Base-by-base conservation (phyloP, 345 rosid species). In the Noccaea bulbosa region DNA sequence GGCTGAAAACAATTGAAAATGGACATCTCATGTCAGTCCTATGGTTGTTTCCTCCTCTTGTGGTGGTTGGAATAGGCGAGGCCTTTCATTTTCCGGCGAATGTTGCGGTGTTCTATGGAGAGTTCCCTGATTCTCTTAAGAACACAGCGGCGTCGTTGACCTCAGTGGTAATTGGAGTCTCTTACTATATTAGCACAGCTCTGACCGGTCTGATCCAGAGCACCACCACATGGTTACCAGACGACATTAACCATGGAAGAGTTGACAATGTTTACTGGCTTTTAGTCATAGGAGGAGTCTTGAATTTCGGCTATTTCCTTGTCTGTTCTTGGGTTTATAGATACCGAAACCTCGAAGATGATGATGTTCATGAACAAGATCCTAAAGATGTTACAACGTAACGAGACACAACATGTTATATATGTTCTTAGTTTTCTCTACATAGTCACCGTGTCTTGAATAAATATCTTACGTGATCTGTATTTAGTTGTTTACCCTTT, bases 41-140 rank as follows among this genome's bases (percentile, higher is more conserved):
- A 8, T 84, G 89, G 88, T 34, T 88, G 38, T 65, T 86, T 55
- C 82, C 86, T 35, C 80, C 78, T 33, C 56, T 83, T 0, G 68
- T 78, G 2, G 6, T 86, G 56, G 76, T 68, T 6, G 89, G 88
- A 3, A 66, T 86, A 4, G 83, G 83, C 2, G 87, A 83, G 56
- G 83, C 90, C 11, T 82, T 85, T 53, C 84, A 81, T 3, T 74
- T 67, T 30, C 88, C 87, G 0, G 88, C 81, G 11, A 86, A 83
- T 60, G 78, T 78, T 38, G 61, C 67, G 6, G 15, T 88, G n/a
- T 83, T 77, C 64, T 80, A 83, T 53, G 74, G 72, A 64, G 87
- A 88, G 53, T 87, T 82, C 58, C 88, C 84, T 0, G 56, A 14
- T 51, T 73, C 82, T n/a, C 33, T 86, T 8, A 53, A 53, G 11